phyloP scores from a whole-genome alignment of 176 grass and related monocot genomes.

The Raddia guianensis region DNA sequence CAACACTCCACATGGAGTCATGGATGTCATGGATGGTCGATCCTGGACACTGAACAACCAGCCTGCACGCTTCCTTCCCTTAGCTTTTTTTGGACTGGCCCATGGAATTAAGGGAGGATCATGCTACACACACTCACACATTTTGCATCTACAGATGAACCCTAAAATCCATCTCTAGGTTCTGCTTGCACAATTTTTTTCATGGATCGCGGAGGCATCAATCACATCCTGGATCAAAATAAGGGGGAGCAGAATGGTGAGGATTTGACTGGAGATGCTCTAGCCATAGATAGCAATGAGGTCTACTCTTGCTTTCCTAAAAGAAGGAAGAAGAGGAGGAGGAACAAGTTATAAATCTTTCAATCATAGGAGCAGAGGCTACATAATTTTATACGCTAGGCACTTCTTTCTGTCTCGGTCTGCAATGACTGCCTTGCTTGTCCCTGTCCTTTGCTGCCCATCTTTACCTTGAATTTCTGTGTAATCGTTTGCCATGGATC shows the following conservation, averaged over 20 bases:
- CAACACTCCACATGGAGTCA: conserved; percentile 55
- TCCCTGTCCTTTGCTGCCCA: conserved; percentile 46
- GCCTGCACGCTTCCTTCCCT: conserved; percentile 1
- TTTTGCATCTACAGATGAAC: conserved; percentile 29
- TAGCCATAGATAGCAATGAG: conserved; percentile 67
- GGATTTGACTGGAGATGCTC: conserved; percentile 50
- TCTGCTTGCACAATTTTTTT: conserved; percentile 10
- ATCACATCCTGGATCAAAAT: conserved; percentile 45
- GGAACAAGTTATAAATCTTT: conserved; percentile 40
- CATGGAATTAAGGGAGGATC: conserved; percentile 40
- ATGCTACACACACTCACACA: conserved; percentile 35
- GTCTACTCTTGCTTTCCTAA: conserved; percentile 51
- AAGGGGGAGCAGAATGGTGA: conserved; percentile 55
- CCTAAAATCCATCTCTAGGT: background rate
- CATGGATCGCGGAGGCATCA: background rate
- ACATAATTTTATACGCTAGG: conserved; percentile 47
- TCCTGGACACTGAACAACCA: conserved; percentile 41
- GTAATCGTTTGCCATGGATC: conserved; percentile 44
- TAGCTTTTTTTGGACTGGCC: conserved; percentile 46
- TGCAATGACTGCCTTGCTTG: conserved; percentile 52
- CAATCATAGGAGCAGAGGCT: conserved; percentile 47
- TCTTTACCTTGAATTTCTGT: conserved; percentile 51
- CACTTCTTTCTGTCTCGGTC: conserved; percentile 54
- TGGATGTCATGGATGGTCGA: conserved; percentile 25
- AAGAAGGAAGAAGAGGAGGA: conserved; percentile 38